Evolutionary conservation across 2,329 filamentous ascomycete species (phyloP).

Genomic region (Amylocarpus encephaloides): DNA sequence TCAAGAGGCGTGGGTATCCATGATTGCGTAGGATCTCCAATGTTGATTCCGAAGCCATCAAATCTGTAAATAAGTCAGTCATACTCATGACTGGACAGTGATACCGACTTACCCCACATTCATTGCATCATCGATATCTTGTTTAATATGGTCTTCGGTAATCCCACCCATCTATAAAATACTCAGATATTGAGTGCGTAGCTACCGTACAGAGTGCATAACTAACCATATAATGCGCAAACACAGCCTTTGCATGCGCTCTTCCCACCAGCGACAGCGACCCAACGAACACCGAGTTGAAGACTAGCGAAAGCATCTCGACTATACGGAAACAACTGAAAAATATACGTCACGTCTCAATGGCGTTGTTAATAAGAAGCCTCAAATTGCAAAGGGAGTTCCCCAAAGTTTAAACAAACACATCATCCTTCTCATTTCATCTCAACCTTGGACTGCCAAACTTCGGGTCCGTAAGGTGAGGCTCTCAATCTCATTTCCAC

Average conservation of each 20-base stretch:
- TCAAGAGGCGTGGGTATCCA: constrained; percentile 26
- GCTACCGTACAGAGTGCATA: background rate
- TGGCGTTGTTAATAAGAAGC: background rate
- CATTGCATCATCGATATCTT: constrained; percentile 3
- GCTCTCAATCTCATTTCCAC: background rate
- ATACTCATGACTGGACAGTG: background rate
- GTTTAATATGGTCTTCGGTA: background rate
- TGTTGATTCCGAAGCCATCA: constrained; percentile 33
- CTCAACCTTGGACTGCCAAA: background rate
- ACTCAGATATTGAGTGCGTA: constrained; percentile 4
- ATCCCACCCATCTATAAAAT: background rate
- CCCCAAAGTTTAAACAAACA: too few species aligned
- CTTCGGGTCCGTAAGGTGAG: background rate
- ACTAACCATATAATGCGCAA: background rate
- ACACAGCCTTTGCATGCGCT: background rate
- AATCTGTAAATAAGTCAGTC: constrained; percentile 22
- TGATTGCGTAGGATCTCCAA: constrained; percentile 25
- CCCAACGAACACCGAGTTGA: background rate
- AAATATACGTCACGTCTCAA: background rate
- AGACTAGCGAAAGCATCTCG: background rate
- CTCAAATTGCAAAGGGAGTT: background rate
- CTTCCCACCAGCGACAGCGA: background rate
- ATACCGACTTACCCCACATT: background rate
- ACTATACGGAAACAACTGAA: background rate
- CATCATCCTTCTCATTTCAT: too few species aligned